A percentile compares a stretch with the other conserved stretches of the same genome.
Conservation (phyloP, 768 basidiomycete genomes). For the Panus rudis region DNA sequence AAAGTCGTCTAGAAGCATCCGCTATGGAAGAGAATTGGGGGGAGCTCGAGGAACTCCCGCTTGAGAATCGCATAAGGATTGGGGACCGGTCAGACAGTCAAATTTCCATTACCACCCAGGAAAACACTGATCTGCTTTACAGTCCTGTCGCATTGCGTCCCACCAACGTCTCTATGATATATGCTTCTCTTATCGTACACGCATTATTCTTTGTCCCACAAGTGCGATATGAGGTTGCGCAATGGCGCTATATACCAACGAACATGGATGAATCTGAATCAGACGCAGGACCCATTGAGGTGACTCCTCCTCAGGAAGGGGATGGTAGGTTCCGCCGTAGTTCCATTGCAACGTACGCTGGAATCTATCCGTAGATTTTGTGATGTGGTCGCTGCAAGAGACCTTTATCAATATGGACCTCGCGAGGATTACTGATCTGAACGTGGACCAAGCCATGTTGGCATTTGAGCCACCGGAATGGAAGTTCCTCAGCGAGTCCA, state of each 20-base stretch:
- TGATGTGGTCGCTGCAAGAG: conserved; percentile 54
- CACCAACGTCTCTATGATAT: conserved; percentile 39
- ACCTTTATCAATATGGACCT: conserved; percentile 67
- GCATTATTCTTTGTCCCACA: conserved; percentile 67
- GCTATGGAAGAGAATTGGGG: conserved; percentile 41
- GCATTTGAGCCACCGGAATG: conserved; percentile 38
- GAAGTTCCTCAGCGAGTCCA: conserved; percentile 27
- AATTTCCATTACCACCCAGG: background rate
- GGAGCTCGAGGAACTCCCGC: conserved; percentile 41
- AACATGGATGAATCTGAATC: conserved; percentile 2
- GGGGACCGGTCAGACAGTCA: conserved; percentile 45
- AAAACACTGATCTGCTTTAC: background rate
- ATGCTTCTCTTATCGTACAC: conserved; percentile 59
- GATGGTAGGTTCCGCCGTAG: background rate
- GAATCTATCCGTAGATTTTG: conserved; percentile 28
- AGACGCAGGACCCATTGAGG: background rate
- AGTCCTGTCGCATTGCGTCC: conserved; percentile 73
- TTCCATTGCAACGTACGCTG: background rate
- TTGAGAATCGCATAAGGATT: conserved; percentile 47
- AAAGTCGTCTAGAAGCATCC: too few relatives aligned
- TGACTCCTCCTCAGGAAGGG: background rate
- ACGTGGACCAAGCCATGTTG: conserved; percentile 42
- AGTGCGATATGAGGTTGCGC: conserved; percentile 40
- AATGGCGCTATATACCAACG: conserved; percentile 25
- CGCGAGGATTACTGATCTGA: conserved; percentile 49